A percentile compares a stretch with the other conserved stretches of the same genome.
These are phyloP conservation scores for Striga hermonthica DNA, from an alignment of 305 asterid species.

Conservation along the genomic window DNA sequence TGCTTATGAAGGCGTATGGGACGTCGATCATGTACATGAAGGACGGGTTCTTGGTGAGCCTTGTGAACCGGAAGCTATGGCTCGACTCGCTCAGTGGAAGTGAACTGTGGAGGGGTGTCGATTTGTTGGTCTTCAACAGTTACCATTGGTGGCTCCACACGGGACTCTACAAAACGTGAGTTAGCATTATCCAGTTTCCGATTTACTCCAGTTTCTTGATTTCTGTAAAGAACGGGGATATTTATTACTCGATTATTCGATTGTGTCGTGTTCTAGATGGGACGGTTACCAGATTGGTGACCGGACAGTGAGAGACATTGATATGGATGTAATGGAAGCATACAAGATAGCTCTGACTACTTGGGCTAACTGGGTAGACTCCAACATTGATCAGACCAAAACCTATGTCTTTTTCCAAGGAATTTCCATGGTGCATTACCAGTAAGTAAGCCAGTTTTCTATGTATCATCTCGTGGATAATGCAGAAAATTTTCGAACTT, in stretches of 20 bases:
- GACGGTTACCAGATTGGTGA: conserved; percentile 58
- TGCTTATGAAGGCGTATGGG: conserved; percentile 44
- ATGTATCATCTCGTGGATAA: neutral
- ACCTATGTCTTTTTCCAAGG: conserved; percentile 73
- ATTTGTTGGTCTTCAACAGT: conserved; percentile 66
- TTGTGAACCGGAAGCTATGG: conserved; percentile 45
- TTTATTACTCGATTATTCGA: neutral
- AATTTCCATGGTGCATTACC: conserved; percentile 55
- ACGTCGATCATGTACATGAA: conserved; percentile 46
- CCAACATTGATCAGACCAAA: conserved; percentile 48
- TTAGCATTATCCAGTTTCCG: neutral
- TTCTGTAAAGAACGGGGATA: too few species aligned
- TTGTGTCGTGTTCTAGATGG: conserved; percentile 49
- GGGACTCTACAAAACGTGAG: conserved; percentile 46
- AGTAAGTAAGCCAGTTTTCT: conserved; percentile 35
- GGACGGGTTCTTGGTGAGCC: conserved; percentile 61
- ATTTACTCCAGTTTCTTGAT: neutral
- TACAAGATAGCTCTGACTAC: conserved; percentile 63
- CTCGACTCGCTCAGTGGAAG: conserved; percentile 53
- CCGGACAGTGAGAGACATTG: conserved; percentile 46
- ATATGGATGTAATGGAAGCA: conserved; percentile 70
- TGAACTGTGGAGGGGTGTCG: conserved; percentile 43
- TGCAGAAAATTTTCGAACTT: too few species aligned
- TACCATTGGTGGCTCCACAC: conserved; percentile 88
- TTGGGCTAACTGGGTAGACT: conserved; percentile 77